Conservation (phyloP, 495 filamentous ascomycete species). For the Parathielavia appendiculata region DNA sequence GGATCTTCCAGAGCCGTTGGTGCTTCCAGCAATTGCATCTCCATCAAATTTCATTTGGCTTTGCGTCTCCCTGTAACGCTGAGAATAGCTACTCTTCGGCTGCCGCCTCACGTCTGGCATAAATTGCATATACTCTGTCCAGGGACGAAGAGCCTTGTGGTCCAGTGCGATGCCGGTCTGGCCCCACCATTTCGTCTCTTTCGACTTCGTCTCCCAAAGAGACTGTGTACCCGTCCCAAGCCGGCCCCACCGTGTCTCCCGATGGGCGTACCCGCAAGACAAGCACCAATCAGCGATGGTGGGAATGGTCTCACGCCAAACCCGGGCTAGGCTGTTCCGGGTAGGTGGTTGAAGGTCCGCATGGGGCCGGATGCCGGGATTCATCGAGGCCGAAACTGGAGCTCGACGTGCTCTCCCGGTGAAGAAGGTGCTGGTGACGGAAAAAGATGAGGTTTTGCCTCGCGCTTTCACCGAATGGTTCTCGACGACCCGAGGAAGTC, state of each 20-base stretch:
- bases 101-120: slow-evolving; percentile 12
- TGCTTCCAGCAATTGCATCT: slow-evolving; percentile 2
- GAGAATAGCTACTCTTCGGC: slow-evolving; percentile 2
- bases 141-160: neutral
- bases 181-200: neutral
- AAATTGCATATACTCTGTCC: neutral
- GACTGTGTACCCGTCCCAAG: neutral
- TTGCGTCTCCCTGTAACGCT: slow-evolving; percentile 7
- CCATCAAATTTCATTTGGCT: slow-evolving; percentile 17
- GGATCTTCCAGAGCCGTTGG: slow-evolving; percentile 5
- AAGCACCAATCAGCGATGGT: slow-evolving; percentile 24
- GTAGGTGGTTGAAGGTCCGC: slow-evolving; percentile 33
- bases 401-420: neutral
- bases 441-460: neutral
- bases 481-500: too few species aligned
- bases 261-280: slow-evolving; percentile 17
- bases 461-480: neutral
- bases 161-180: slow-evolving; percentile 1
- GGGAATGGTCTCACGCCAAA: slow-evolving; percentile 18
- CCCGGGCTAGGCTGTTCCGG: slow-evolving; percentile 35
- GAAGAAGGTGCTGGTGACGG: neutral
- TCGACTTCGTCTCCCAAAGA: neutral
- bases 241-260: slow-evolving; percentile 18
- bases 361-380: slow-evolving; percentile 18
- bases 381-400: neutral